Base-by-base conservation (phyloP, 2,329 filamentous ascomycete species). In the Monosporascus sp. region DNA sequence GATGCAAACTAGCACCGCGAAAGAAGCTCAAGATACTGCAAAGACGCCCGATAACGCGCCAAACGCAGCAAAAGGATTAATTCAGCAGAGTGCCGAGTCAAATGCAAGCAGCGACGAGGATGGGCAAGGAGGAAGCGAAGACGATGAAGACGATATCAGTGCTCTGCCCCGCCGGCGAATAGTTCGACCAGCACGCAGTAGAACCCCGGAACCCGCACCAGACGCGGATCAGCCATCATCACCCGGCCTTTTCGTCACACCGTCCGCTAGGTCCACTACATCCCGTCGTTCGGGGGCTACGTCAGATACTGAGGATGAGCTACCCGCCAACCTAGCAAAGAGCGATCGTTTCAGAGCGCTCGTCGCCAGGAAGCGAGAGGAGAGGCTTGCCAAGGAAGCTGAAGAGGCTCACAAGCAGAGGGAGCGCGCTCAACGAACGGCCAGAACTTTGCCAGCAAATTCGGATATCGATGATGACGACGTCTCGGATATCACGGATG, bases 321-420 rank as follows among this genome's bases (percentile, higher is more conserved):
- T 81, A 1, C 76, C 80, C 6, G 57, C 70, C 15, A 60, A 70
- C 55, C 49, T 68, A 11, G 57, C 70, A 51, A 73, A 78, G 55
- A 80, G 83, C 48, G 75, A 81, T 41, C 82, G 86, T 5, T 86
- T 96, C 63, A 76, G 84, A 56, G 87, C 86, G 7, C 80, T 95
- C 0, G 80, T 94, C 11, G 83, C 84, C 46, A 81, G 83, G 62
- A 94, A 93, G 65, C 82, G 85, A 49, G 79, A 85, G 57, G 87
- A 94, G 65, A 80, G 87, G 7, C 73, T 85, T 37, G 86, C 82
- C 4, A 83, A 78, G 50, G 87, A 94, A 62, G 82, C 80, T 20
- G 78, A 79, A 56, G 75, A 80, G 54, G 77, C 77, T 50, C 74
- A 72, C 36, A 75, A 77, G 57, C 71, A 71, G 20, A 72, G 73